Conservation (phyloP, 768 basidiomycete species). For the Crucibulum laeve region DNA sequence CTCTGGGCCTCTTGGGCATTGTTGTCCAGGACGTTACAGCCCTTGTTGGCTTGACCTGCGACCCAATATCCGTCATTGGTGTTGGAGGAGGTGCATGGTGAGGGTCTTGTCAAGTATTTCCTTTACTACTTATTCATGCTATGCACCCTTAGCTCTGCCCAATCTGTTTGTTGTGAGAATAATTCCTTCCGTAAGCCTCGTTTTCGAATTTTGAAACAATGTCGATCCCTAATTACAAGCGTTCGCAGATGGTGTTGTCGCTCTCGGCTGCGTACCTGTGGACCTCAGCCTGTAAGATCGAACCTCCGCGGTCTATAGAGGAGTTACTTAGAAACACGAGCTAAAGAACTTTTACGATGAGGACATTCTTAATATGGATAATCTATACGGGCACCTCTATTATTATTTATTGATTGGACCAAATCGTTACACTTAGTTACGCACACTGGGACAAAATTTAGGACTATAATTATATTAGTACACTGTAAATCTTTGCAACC, state of each 20-base stretch:
- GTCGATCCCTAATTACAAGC: neutral
- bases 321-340: no score
- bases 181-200: neutral
- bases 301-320: no score
- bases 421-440: no score
- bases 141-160: neutral
- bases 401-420: no score
- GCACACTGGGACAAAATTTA: no score
- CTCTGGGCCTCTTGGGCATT: neutral
- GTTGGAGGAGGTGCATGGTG: neutral
- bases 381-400: no score
- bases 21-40: slow-evolving; percentile 3
- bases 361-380: no score
- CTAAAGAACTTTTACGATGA: no score
- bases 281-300: neutral
- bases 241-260: neutral
- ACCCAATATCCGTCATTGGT: neutral
- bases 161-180: slow-evolving; percentile 4
- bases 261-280: neutral
- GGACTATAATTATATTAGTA: no score
- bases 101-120: neutral
- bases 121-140: neutral
- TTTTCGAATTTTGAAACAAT: neutral
- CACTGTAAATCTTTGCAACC: no score
- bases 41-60: slow-evolving; percentile 2